Evolutionary conservation across 1,284 basidiomycete species (phyloP).

Genomic region (Phaffia rhodozyma): DNA sequence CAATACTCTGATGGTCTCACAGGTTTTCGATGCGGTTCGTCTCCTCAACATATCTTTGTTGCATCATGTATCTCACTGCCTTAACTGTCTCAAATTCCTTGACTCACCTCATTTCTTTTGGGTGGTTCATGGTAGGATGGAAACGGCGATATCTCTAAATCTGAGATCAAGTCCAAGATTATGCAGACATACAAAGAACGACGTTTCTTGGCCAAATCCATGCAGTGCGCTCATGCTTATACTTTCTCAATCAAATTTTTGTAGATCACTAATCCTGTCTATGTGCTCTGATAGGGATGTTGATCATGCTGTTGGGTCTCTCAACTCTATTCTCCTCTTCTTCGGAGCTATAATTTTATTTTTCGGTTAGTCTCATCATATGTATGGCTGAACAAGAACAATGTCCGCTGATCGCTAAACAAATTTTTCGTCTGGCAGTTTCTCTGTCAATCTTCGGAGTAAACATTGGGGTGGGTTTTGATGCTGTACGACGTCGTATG

Average conservation of each 20-base stretch:
- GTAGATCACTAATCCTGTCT: neutral
- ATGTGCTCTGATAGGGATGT: slow-evolving; percentile 40
- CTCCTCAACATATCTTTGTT: no score
- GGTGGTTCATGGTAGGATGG: slow-evolving; percentile 39
- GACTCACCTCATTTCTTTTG: slow-evolving; percentile 12
- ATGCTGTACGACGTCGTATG: slow-evolving; percentile 45
- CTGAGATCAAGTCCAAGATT: slow-evolving; percentile 59
- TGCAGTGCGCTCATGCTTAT: slow-evolving; percentile 34
- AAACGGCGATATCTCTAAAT: slow-evolving; percentile 63
- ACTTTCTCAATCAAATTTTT: neutral
- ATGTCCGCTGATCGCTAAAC: slow-evolving; percentile 5
- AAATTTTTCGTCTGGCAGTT: slow-evolving; percentile 27
- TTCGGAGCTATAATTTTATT: slow-evolving; percentile 43
- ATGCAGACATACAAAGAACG: slow-evolving; percentile 65
- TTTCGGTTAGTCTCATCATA: slow-evolving; percentile 37
- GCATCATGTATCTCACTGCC: no score
- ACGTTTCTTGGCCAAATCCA: slow-evolving; percentile 53
- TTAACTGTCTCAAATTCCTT: no score
- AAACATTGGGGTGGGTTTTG: slow-evolving; percentile 47
- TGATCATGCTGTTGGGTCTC: slow-evolving; percentile 26
- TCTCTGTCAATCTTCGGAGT: slow-evolving; percentile 57
- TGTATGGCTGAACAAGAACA: neutral
- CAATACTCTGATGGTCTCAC: neutral
- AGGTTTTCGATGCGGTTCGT: slow-evolving; percentile 4
- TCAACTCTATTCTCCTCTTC: slow-evolving; percentile 6